Evolutionary conservation across 2,329 filamentous ascomycete species (phyloP).

Genomic region (Aspergillus viridinutans): DNA sequence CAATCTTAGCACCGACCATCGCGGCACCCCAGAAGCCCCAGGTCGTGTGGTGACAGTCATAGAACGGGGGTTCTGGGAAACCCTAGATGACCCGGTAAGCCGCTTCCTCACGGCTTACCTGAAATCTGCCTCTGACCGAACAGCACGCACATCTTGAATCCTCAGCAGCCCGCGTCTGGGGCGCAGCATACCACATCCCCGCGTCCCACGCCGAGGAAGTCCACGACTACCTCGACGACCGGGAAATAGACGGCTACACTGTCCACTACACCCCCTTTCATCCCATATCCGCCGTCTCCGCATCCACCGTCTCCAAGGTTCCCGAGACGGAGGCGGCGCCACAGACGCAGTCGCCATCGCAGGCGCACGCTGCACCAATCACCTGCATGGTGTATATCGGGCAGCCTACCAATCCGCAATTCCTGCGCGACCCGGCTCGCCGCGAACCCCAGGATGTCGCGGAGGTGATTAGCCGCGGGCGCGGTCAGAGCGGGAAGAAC

Average conservation of each 20-base stretch:
- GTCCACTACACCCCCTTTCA: constrained; percentile 88
- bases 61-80: constrained; percentile 75
- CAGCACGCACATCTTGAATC: constrained; percentile 34
- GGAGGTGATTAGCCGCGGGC: constrained; percentile 70
- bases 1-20: constrained; percentile 74
- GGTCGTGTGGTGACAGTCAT: constrained; percentile 93
- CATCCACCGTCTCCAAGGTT: constrained; percentile 2
- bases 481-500: constrained; percentile 84
- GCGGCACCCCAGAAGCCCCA: constrained; percentile 81
- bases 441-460: constrained; percentile 76
- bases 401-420: constrained; percentile 87
- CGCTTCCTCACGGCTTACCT: background rate
- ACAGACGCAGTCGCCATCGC: background rate
- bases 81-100: constrained; percentile 60
- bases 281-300: constrained; percentile 43
- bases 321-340: background rate
- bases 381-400: constrained; percentile 85
- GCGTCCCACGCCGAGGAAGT: constrained; percentile 71
- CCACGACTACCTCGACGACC: constrained; percentile 84
- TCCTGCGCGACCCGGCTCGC: constrained; percentile 52
- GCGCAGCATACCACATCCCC: constrained; percentile 82
- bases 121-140: background rate
- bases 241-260: constrained; percentile 95
- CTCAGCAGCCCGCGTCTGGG: constrained; percentile 66
- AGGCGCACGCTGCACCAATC: constrained; percentile 30